phyloP scores from a whole-genome alignment of 2,329 filamentous ascomycete genomes.

The Penicillium janthinellum region DNA sequence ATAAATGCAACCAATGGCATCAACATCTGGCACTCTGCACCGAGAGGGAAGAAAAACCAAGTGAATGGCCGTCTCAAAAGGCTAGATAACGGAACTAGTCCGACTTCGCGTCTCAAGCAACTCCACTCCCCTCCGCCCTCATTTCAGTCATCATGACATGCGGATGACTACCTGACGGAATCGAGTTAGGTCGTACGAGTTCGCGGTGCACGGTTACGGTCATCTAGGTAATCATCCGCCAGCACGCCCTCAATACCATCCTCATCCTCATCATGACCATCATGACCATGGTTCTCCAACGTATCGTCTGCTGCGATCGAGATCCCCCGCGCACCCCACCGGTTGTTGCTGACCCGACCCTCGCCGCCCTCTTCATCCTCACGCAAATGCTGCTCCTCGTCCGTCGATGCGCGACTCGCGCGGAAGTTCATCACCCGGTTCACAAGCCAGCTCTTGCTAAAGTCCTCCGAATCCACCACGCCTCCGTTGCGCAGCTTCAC shows the following conservation, averaged over 20 bases:
- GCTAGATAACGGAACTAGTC: not conserved
- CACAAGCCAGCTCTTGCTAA: constrained; percentile 82
- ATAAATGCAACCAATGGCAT: not conserved
- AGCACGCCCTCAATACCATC: constrained; percentile 15
- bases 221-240: constrained; percentile 12
- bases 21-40: not conserved
- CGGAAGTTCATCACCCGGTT: constrained; percentile 69
- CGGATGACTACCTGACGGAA: not conserved
- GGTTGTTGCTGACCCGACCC: constrained; percentile 39
- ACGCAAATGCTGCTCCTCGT: constrained; percentile 43
- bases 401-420: constrained; percentile 32
- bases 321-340: constrained; percentile 61
- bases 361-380: constrained; percentile 34
- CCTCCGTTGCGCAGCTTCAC: constrained; percentile 90
- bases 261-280: constrained; percentile 9
- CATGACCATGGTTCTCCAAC: constrained; percentile 30
- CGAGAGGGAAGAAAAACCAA: not conserved
- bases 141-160: not conserved
- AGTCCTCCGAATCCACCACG: constrained; percentile 85
- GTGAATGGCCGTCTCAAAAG: not conserved
- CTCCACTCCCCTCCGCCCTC: not conserved
- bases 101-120: not conserved
- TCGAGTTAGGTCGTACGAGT: constrained; percentile 1
- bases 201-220: not conserved
- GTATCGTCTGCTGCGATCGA: constrained; percentile 62